phyloP scores from a whole-genome alignment of 305 asterid species.

The Rubia tinctorum region DNA sequence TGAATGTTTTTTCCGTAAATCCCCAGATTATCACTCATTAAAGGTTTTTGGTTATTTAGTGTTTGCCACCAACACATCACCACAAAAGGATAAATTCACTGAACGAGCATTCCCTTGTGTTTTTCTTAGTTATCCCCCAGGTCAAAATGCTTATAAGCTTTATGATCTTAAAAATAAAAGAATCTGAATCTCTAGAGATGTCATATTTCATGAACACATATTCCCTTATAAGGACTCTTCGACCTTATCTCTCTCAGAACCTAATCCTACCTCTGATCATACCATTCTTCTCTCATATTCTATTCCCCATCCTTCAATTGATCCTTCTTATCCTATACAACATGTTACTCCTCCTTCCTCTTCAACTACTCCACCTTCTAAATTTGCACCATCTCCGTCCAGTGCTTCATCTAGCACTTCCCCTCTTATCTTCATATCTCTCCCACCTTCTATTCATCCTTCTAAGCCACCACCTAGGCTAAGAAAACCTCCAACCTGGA shows the following conservation, averaged over 20 bases:
- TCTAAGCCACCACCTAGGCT: no score
- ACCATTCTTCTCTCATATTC: no score
- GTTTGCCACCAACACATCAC: background rate
- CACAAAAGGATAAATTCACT: background rate
- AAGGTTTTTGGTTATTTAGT: background rate
- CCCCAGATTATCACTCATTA: background rate
- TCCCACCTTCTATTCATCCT: no score
- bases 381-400: no score
- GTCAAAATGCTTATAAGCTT: background rate
- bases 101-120: background rate
- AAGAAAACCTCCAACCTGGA: no score
- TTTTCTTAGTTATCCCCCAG: background rate
- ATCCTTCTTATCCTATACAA: background rate
- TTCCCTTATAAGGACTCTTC: background rate
- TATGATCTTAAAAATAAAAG: background rate
- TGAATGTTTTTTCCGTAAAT: no score
- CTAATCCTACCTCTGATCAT: background rate
- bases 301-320: background rate
- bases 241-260: no score
- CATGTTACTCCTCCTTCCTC: no score
- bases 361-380: no score
- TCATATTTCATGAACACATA: background rate
- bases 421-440: no score
- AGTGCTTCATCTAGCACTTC: no score
- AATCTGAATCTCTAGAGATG: background rate